A percentile compares a stretch with the other conserved stretches of the same genome.
Evolutionary conservation across 345 rosid species (phyloP).

Genomic region (Murraya koenigii): DNA sequence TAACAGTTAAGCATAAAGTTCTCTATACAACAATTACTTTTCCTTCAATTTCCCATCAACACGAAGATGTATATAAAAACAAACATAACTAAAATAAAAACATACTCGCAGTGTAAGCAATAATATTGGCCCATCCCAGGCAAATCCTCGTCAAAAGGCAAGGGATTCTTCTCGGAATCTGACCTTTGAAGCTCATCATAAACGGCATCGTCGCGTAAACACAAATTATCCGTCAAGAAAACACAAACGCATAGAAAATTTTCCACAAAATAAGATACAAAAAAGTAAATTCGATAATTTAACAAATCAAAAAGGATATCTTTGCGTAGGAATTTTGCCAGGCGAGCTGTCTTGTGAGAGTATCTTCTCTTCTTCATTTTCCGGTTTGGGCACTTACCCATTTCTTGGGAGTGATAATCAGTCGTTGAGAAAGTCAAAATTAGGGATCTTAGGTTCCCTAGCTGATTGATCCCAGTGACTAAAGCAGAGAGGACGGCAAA

Average conservation of each 20-base stretch:
- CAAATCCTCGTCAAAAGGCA: slow-evolving; percentile 76
- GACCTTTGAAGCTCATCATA: slow-evolving; percentile 75
- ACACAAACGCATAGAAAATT: neutral
- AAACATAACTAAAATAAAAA: neutral
- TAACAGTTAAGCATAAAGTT: neutral
- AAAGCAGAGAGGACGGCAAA: too few relatives aligned
- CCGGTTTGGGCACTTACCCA: slow-evolving; percentile 78
- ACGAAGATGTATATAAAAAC: neutral
- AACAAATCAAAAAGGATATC: slow-evolving; percentile 52
- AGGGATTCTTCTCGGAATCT: slow-evolving; percentile 44
- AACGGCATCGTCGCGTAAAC: slow-evolving; percentile 79
- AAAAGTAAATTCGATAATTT: neutral
- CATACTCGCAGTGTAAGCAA: slow-evolving; percentile 97
- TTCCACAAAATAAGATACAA: neutral
- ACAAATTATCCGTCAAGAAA: slow-evolving; percentile 35
- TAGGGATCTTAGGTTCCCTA: neutral
- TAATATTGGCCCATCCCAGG: slow-evolving; percentile 99
- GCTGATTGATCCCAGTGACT: too few relatives aligned
- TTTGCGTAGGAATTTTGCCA: slow-evolving; percentile 74
- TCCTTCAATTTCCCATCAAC: neutral
- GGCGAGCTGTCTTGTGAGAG: slow-evolving; percentile 90
- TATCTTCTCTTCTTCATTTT: slow-evolving; percentile 93
- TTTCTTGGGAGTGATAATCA: slow-evolving; percentile 11
- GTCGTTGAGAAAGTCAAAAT: neutral
- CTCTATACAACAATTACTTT: neutral